Evolutionary conservation across 192 early-diverging fungal species (phyloP), one percentile per base, ranked within the genome.

Genomic region (Coemansia sp.): DNA sequence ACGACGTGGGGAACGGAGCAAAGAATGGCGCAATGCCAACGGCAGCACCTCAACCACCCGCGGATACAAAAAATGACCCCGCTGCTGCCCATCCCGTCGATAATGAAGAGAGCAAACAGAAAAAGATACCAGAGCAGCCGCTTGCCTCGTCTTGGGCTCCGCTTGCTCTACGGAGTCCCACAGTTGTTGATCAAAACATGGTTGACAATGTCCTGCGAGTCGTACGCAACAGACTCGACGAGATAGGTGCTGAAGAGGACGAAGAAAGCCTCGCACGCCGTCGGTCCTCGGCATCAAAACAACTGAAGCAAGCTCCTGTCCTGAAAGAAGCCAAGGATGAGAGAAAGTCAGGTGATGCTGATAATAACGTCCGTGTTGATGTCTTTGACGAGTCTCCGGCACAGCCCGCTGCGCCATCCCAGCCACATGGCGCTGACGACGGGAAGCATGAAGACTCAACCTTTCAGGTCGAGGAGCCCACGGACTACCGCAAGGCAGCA

Each of bases 381-480:
- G 63, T 72, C 2, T 26, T 72, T 20, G 63, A 78, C 0, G 76
- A 18, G 4, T 33, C 6, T 4, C 16, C 38, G 3, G 18, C 33
- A 18, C 23, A 56, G 53, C 53, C 53, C 4, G 10, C 2, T 0
- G 0, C 33, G 15, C 34, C 12, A 15, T 20, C 2, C 30, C 57
- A 59, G 57, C 57, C 30, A 2, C 35, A 20, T 10, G 26, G 5
- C 2, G 34, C 34, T n/a, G 34, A 36, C 4, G 51, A 53, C 51
- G 11, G 51, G 2, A 59, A 15, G 1, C 26, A 49, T 18, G 64
- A 59, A n/a, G 63, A 58, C 24, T 60, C 33, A 48, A 57, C 45
- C 3, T 60, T 81, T 18, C 67, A 81, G 67, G 48, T 81, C n/a
- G 78, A 81, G 16, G 78, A 81, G 48, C 78, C 78, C 2, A 63